These are phyloP conservation scores for Plantago major DNA, from an alignment of 257 asterid species.

Conservation along the genomic window DNA sequence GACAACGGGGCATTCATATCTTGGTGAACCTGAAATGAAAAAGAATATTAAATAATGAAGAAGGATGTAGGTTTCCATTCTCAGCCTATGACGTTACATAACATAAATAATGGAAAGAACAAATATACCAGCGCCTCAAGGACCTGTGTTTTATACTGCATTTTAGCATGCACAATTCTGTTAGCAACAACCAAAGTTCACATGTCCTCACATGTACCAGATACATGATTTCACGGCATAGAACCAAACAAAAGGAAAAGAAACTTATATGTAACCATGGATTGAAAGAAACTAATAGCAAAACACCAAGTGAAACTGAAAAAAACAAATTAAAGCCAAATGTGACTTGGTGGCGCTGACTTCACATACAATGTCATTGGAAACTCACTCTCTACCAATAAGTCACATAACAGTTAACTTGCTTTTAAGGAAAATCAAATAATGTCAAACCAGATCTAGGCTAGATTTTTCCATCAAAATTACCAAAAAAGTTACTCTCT, in stretches of 20 bases:
- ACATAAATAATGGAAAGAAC: conserved; percentile 3
- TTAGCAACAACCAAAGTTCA: not conserved
- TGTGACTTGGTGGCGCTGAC: not conserved
- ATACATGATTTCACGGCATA: not conserved
- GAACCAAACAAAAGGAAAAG: not conserved
- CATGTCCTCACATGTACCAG: not conserved
- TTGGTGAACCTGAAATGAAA: conserved; percentile 58
- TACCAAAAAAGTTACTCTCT: not conserved
- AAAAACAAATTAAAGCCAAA: not conserved
- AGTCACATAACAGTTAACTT: not conserved
- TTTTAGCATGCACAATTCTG: not conserved
- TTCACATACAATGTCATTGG: not conserved
- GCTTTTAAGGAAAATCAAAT: not conserved
- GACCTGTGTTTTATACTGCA: not conserved
- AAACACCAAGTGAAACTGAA: not conserved
- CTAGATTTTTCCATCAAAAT: not conserved
- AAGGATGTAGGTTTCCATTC: not conserved
- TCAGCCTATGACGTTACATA: not conserved
- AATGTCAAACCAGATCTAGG: not conserved
- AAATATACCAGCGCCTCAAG: not conserved
- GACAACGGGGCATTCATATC: conserved; percentile 64
- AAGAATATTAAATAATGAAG: not conserved
- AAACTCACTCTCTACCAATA: not conserved
- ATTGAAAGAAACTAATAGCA: not conserved
- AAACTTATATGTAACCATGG: not conserved